Evolutionary conservation across 1,284 basidiomycete genomes (phyloP), one percentile per base, ranked within the genome.

Genomic region (Ustilago tritici): DNA sequence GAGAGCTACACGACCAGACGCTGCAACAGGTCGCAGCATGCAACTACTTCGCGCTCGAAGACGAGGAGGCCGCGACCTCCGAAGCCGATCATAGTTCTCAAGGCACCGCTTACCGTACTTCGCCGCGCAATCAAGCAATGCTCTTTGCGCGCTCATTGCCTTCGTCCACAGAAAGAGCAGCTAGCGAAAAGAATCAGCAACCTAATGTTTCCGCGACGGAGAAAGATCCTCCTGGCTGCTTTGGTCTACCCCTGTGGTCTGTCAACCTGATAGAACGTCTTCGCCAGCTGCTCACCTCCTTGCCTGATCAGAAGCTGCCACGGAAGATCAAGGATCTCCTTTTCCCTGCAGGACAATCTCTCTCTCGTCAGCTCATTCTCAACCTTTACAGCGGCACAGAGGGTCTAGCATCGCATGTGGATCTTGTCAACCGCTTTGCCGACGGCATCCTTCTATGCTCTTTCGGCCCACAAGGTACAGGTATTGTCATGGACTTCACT

Each of bases 351-450:
- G 8, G 54, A 17, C 53, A 63, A 35, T 35, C 47, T 10, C 61
- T 67, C 17, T 88, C 87, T 36, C 86, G 85, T 0, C 83, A 82
- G 43, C 35, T 86, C 23, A 89, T 89, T 56, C 76, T 89, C 61
- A 89, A 89, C 78, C 83, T 88, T 19, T 89, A 89, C 68, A 72
- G 70, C 0, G 86, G 87, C 0, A 87, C 87, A 23, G 61, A 86
- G 61, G 88, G 88, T 3, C 88, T 89, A 54, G 65, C 85, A 0
- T 78, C 87, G 1, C 88, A 89, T 62, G 71, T 88, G 31, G 88
- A 89, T 67, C 84, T 89, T 2, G 85, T 86, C 4, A 60, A 83
- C 23, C 83, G 88, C 12, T 89, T 88, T 56, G 87, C 85, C 19
- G 84, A 84, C 17, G 80, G 82, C 23, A 81, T 83, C 49, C 23